These are phyloP conservation scores for Microbotryum scabiosae DNA, from an alignment of 1,284 basidiomycete genomes.

Conservation along the genomic window DNA sequence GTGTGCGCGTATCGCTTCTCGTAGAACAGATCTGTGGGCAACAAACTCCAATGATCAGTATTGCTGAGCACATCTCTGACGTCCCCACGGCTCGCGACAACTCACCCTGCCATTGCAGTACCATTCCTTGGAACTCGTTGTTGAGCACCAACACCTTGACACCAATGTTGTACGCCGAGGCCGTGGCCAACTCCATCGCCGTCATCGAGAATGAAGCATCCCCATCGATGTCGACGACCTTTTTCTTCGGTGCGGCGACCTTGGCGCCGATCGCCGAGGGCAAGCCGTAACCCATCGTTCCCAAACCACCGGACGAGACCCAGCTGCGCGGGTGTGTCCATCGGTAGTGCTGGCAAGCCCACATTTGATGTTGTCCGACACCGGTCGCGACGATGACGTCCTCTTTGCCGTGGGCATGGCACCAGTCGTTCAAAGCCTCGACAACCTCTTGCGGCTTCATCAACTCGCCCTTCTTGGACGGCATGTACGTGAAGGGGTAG, in stretches of 20 bases:
- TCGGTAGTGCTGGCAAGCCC: conserved; percentile 90
- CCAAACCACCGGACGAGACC: conserved; percentile 94
- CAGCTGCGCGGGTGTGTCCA: conserved; percentile 81
- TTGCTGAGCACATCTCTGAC: background rate
- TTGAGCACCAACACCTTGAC: conserved; percentile 60
- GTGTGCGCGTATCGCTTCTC: conserved; percentile 90
- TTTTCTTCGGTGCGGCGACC: conserved; percentile 87
- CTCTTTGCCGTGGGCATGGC: conserved; percentile 64
- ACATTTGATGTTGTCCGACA: conserved; percentile 99
- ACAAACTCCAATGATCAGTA: background rate
- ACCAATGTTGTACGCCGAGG: conserved; percentile 81
- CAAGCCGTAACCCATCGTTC: conserved; percentile 96
- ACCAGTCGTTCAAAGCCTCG: conserved; percentile 69
- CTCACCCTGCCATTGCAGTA: conserved; percentile 91
- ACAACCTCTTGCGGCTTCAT: conserved; percentile 97
- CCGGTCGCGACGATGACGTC: conserved; percentile 85
- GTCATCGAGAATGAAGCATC: conserved; percentile 99
- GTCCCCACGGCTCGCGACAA: conserved; percentile 2
- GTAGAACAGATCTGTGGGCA: conserved; percentile 75
- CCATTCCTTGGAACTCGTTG: conserved; percentile 98
- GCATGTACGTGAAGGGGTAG: conserved; percentile 84
- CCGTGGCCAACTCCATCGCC: conserved; percentile 95
- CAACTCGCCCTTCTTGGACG: conserved; percentile 54
- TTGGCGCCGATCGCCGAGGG: conserved; percentile 93
- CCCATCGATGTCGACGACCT: conserved; percentile 91